phyloP scores from a whole-genome alignment of 768 basidiomycete genomes.

The Tricholoma bakamatsutake region DNA sequence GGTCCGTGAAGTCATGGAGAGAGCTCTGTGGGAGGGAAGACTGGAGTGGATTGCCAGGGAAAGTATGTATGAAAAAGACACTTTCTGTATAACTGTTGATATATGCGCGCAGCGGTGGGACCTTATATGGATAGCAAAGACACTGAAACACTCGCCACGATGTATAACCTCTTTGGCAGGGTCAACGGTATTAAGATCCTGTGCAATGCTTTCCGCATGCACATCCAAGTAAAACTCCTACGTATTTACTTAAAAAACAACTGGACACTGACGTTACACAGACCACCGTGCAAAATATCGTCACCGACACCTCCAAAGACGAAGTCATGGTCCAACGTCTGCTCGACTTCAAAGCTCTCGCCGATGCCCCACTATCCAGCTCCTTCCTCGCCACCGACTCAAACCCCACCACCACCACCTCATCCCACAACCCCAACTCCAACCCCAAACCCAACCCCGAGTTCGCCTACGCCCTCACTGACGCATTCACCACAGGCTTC shows the following conservation, averaged over 20 bases:
- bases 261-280: constrained; percentile 18
- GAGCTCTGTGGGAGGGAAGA: constrained; percentile 39
- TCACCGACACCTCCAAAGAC: constrained; percentile 55
- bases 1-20: constrained; percentile 49
- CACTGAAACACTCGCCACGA: constrained; percentile 34
- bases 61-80: constrained; percentile 18
- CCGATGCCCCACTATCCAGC: constrained; percentile 41
- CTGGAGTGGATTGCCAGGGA: constrained; percentile 33
- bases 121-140: constrained; percentile 44
- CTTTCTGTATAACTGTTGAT: not conserved
- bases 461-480: constrained; percentile 61
- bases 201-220: constrained; percentile 52
- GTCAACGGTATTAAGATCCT: constrained; percentile 51
- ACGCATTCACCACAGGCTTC: constrained; percentile 73
- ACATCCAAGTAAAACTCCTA: constrained; percentile 45
- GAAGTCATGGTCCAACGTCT: constrained; percentile 76
- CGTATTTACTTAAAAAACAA: not conserved
- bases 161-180: constrained; percentile 60
- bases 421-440: constrained; percentile 21
- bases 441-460: constrained; percentile 39
- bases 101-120: constrained; percentile 39
- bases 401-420: constrained; percentile 13
- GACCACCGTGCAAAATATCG: constrained; percentile 57
- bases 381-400: constrained; percentile 39
- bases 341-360: constrained; percentile 58